Evolutionary conservation across 2,329 filamentous ascomycete species (phyloP).

Genomic region (Neocucurbitaria cava): DNA sequence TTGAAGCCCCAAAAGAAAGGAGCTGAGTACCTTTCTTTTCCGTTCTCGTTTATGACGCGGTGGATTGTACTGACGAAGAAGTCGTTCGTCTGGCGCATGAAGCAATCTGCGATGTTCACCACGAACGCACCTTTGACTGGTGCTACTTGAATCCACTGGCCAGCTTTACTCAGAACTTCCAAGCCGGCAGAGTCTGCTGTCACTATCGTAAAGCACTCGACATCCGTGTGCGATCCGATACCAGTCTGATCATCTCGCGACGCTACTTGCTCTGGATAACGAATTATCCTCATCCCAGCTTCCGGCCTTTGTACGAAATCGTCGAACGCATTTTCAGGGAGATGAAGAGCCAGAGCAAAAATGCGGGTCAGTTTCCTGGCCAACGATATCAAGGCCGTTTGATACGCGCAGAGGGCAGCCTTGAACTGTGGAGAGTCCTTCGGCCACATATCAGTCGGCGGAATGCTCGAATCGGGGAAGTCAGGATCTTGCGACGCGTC

Average conservation of each 20-base stretch:
- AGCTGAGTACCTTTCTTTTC: neutral
- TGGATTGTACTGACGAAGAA: slow-evolving; percentile 54
- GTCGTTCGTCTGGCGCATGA: slow-evolving; percentile 57
- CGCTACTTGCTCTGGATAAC: slow-evolving; percentile 1
- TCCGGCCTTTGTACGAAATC: neutral
- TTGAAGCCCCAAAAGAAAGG: slow-evolving; percentile 28
- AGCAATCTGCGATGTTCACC: slow-evolving; percentile 43
- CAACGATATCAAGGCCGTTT: slow-evolving; percentile 45
- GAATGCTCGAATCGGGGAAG: slow-evolving; percentile 2
- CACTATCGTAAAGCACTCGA: slow-evolving; percentile 6
- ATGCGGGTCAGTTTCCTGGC: slow-evolving; percentile 49
- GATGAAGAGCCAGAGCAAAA: slow-evolving; percentile 52
- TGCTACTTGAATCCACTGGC: slow-evolving; percentile 42
- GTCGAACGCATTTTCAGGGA: slow-evolving; percentile 53
- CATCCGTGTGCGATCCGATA: slow-evolving; percentile 1
- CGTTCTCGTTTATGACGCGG: slow-evolving; percentile 46
- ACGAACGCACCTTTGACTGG: slow-evolving; percentile 39
- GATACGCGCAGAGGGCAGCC: slow-evolving; percentile 45
- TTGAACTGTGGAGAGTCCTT: slow-evolving; percentile 45
- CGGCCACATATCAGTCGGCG: slow-evolving; percentile 35
- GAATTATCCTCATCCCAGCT: slow-evolving; percentile 3
- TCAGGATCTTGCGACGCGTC: slow-evolving; percentile 20
- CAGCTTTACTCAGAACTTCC: slow-evolving; percentile 45
- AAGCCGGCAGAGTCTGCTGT: slow-evolving; percentile 12
- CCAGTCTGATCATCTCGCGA: neutral